Percentiles rank a stretch among this genome's conserved stretches.
These are phyloP conservation scores for Paramecium tetraurelia DNA, from an alignment of 73 alveolate genomes.

Conservation along the genomic window DNA sequence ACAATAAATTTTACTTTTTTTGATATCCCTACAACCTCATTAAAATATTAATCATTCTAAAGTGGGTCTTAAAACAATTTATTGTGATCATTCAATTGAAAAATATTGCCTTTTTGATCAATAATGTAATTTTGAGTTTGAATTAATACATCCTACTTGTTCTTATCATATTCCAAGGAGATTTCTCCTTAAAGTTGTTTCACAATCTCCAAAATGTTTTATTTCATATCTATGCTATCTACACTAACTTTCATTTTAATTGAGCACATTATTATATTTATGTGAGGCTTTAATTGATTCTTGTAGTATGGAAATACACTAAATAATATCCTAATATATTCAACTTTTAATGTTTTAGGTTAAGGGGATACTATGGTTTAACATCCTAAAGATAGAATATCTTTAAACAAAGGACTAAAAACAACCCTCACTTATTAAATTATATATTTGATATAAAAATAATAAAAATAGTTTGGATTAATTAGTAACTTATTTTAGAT, in stretches of 20 bases:
- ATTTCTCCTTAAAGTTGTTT: not conserved
- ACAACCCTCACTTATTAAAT: too few relatives aligned
- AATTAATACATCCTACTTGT: not conserved
- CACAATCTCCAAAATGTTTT: not conserved
- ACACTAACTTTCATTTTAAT: not conserved
- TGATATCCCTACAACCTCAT: not conserved
- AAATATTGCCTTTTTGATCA: not conserved
- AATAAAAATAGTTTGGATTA: too few relatives aligned
- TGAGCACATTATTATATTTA: not conserved
- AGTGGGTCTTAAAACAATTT: not conserved
- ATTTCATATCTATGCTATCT: not conserved
- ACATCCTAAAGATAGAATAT: too few relatives aligned
- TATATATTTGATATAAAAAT: too few relatives aligned
- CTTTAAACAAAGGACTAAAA: too few relatives aligned
- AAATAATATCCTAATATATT: not conserved
- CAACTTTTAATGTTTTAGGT: too few relatives aligned
- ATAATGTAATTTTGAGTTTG: not conserved
- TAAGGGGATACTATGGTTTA: too few relatives aligned
- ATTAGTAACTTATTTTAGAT: too few relatives aligned
- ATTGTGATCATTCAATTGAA: not conserved
- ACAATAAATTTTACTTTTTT: not conserved
- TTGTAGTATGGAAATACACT: not conserved
- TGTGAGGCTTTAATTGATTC: not conserved
- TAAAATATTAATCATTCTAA: not conserved
- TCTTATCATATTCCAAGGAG: not conserved